Conservation (phyloP, 2,329 filamentous ascomycete genomes). For the Mycosphaerelloides madeirae region DNA sequence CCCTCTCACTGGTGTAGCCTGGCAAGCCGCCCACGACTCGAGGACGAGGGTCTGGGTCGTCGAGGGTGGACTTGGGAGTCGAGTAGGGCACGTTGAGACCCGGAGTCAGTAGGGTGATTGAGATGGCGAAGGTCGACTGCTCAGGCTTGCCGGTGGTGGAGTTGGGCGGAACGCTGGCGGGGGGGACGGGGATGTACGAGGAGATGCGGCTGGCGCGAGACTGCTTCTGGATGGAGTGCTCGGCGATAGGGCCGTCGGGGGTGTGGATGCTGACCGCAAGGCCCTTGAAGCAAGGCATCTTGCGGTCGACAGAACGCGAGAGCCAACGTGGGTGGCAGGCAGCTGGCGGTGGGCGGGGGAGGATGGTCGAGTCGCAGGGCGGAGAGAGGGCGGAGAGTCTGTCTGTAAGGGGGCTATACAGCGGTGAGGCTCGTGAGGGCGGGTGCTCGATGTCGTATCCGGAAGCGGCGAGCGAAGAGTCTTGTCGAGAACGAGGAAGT, state of each 20-base stretch:
- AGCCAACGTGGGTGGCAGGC: too few relatives aligned
- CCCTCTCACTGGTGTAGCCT: constrained; percentile 48
- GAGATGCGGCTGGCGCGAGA: constrained; percentile 82
- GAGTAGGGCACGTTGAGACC: constrained; percentile 89
- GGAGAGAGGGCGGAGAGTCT: too few relatives aligned
- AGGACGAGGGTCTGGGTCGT: constrained; percentile 74
- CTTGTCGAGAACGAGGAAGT: too few relatives aligned
- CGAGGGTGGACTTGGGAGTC: constrained; percentile 70
- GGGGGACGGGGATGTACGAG: constrained; percentile 92
- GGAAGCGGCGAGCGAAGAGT: too few relatives aligned
- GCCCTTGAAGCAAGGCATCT: constrained; percentile 92
- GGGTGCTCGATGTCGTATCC: too few relatives aligned
- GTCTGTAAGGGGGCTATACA: too few relatives aligned
- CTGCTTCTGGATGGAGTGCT: constrained; percentile 93
- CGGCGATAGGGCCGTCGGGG: constrained; percentile 72
- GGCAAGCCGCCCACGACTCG: constrained; percentile 72
- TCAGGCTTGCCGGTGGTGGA: constrained; percentile 71
- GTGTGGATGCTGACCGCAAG: constrained; percentile 96
- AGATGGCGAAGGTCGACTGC: constrained; percentile 94
- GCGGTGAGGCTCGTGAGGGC: too few relatives aligned
- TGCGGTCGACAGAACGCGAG: constrained; percentile 21
- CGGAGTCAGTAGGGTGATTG: constrained; percentile 88
- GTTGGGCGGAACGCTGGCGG: constrained; percentile 67
- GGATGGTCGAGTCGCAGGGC: too few relatives aligned
- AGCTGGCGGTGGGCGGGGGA: too few relatives aligned